A percentile compares a stretch with the other conserved stretches of the same genome.
These are phyloP conservation scores for Macadamia tetraphylla DNA, from an alignment of 164 flowering plant species.

Conservation along the genomic window DNA sequence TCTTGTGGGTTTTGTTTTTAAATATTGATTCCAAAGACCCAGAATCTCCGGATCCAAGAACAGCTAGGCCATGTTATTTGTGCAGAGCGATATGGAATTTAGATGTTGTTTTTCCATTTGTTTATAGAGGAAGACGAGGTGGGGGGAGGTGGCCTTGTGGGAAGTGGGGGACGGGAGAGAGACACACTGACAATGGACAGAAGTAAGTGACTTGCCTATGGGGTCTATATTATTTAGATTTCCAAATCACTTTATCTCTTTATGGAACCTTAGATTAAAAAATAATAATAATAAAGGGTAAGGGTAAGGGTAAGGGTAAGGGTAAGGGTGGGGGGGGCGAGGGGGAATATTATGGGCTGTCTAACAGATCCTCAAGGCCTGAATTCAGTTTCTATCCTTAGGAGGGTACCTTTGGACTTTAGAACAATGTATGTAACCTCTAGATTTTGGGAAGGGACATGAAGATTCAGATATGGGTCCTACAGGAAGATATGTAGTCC, in stretches of 20 bases:
- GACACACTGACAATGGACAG: slow-evolving; percentile 12
- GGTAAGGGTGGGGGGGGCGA: too few relatives aligned
- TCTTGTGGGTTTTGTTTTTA: slow-evolving; percentile 34
- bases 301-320: too few relatives aligned
- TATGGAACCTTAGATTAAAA: neutral
- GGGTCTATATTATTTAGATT: slow-evolving; percentile 8
- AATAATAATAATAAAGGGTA: too few relatives aligned
- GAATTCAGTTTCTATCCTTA: too few relatives aligned
- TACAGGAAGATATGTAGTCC: too few relatives aligned
- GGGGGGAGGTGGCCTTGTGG: slow-evolving; percentile 6
- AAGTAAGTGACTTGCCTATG: slow-evolving; percentile 17
- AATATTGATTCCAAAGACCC: slow-evolving; percentile 31
- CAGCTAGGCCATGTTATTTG: slow-evolving; percentile 77
- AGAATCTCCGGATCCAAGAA: slow-evolving; percentile 90
- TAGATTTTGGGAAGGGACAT: too few relatives aligned
- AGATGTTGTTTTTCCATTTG: slow-evolving; percentile 37
- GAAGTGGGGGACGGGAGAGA: neutral
- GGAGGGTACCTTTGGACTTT: too few relatives aligned
- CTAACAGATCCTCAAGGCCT: too few relatives aligned
- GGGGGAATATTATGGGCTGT: too few relatives aligned
- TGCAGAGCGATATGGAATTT: slow-evolving; percentile 50
- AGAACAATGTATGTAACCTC: too few relatives aligned
- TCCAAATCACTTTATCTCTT: slow-evolving; percentile 19
- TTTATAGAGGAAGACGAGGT: slow-evolving; percentile 27
- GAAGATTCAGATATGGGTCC: too few relatives aligned